Base-by-base conservation (phyloP, 495 filamentous ascomycete genomes). In the Talaromyces nanjingensis region DNA sequence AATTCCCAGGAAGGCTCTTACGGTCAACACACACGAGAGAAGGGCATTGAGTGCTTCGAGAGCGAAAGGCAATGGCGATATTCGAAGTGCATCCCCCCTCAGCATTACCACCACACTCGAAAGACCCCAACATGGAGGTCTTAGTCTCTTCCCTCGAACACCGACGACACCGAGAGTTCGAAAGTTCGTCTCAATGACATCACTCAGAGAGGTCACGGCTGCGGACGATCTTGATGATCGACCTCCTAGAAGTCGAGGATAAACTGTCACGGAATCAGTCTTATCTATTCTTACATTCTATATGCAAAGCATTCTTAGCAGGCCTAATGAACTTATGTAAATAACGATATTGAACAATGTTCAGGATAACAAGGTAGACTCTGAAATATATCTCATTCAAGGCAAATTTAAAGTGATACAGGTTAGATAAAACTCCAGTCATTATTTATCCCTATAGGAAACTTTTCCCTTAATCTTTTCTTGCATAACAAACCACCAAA, bases 121-220 rank as follows among this genome's bases (percentile, higher is more conserved):
- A 18, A 59, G 9, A 12, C 56, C 56, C 12, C 29, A 37, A 24
- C 56, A 59, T 37, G 56, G 56, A 18, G 29, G 29, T 11, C 24
- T 59, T 4, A 33, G 56, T 37, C 56, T 59, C 3, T 59, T 59
- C 14, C 56, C 56, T 59, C 56, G 56, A 37, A 59, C 56, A 20
- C 56, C 56, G 20, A 59, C 56, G 6, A 59, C 56, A 37, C 56
- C 56, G 27, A 5, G 31, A 34, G 18, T 59, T 33, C 56, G 56
- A 25, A 59, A 59, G 12, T 18, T 33, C 8, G 56, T 37, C 18
- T 59, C 56, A 18, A 33, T 25, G 56, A 59, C 27, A 20, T 59
- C 56, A 14, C 56, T 59, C 6, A 37, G 56, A 12, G 56, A 59
- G 56, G 27, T 59, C 14, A 34, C 31, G n/a, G 11, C 56, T 22